A percentile compares a stretch with the other conserved stretches of the same genome.
phyloP scores from a whole-genome alignment of 2,329 filamentous ascomycete genomes.

The Triangularia verruculosa region DNA sequence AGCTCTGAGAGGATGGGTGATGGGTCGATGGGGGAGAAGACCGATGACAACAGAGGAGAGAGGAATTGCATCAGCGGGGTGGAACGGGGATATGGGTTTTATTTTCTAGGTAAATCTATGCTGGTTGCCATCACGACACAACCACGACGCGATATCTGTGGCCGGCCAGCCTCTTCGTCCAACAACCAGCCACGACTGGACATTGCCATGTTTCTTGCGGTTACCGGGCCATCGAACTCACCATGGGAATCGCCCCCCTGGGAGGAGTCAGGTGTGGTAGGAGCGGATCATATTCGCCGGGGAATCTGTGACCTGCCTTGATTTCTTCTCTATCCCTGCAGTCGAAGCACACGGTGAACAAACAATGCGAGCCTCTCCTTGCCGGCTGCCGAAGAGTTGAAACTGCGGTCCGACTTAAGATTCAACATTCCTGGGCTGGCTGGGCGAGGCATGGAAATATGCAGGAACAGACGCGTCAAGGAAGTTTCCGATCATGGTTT shows the following conservation, averaged over 20 bases:
- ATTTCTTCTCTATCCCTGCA: not conserved
- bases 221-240: not conserved
- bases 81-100: not conserved
- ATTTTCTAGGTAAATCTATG: not conserved
- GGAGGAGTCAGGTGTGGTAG: not conserved
- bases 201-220: not conserved
- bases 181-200: not conserved
- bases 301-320: not conserved
- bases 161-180: not conserved
- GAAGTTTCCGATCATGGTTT: not conserved
- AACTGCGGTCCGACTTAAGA: not conserved
- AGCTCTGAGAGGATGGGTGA: too few species aligned
- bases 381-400: not conserved
- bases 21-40: not conserved
- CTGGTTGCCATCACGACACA: not conserved
- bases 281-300: not conserved
- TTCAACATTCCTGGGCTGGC: not conserved
- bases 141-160: not conserved
- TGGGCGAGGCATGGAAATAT: not conserved
- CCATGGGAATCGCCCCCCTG: not conserved
- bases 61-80: not conserved
- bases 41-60: not conserved
- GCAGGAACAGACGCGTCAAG: not conserved
- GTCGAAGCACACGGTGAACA: not conserved
- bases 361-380: not conserved